Conservation (phyloP, 371 early-diverging fungal genomes). For the Syncephalis plumigaleata region DNA sequence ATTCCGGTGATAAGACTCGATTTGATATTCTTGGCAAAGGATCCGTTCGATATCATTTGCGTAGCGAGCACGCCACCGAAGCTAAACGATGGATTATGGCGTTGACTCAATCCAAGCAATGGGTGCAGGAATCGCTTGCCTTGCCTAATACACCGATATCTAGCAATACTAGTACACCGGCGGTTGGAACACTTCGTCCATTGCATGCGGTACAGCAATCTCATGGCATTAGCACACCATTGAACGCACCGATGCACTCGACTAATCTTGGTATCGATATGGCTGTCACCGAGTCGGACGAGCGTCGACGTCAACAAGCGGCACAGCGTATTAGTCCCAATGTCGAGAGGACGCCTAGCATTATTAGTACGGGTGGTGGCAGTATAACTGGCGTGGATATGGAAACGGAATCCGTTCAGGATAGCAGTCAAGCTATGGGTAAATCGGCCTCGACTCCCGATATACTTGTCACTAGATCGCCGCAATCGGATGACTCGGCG, state of each 20-base stretch:
- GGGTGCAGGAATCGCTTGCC: constrained; percentile 17
- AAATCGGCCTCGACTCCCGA: no score
- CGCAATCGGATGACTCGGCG: no score
- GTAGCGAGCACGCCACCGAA: constrained; percentile 37
- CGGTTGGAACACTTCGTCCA: neutral
- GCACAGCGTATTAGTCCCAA: no score
- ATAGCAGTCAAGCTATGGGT: neutral
- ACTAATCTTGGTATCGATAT: neutral
- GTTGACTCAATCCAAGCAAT: constrained; percentile 50
- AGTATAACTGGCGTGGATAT: no score
- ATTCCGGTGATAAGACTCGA: constrained; percentile 34
- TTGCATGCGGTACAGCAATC: neutral
- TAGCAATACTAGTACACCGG: neutral
- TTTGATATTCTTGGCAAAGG: constrained; percentile 63
- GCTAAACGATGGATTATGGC: constrained; percentile 64
- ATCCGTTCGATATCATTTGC: constrained; percentile 40
- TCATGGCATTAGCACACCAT: neutral
- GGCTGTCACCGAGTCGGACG: neutral
- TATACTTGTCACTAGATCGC: no score
- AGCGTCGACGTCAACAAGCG: no score
- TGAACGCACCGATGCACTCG: neutral
- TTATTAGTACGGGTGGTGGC: no score
- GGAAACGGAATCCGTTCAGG: no score
- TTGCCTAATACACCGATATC: neutral
- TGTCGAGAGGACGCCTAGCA: no score